Conservation (phyloP, 139 green algal genomes). For the Tetradesmus lagerheimii region DNA sequence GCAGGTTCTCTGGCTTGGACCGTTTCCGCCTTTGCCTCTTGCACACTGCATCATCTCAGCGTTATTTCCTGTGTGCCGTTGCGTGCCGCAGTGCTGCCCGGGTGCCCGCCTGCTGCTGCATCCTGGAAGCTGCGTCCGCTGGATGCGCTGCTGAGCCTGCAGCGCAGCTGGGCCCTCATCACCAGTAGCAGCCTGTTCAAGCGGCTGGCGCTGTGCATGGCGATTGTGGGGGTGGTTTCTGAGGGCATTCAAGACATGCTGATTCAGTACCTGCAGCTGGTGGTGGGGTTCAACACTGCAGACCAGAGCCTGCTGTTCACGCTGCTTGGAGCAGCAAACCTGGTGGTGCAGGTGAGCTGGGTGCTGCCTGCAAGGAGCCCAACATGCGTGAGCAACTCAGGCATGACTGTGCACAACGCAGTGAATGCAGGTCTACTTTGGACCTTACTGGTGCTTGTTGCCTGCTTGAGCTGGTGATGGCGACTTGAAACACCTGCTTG, state of each 20-base stretch:
- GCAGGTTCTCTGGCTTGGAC: too few species aligned
- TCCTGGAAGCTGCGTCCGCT: not conserved
- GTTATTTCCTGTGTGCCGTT: not conserved
- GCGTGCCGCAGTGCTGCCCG: slow-evolving; percentile 4
- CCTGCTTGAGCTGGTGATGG: too few species aligned
- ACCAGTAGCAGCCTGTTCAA: slow-evolving; percentile 65
- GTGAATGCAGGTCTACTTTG: not conserved
- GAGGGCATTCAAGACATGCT: slow-evolving; percentile 75
- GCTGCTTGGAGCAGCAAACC: slow-evolving; percentile 66
- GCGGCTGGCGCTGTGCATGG: slow-evolving; percentile 63
- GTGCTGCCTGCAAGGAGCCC: not conserved
- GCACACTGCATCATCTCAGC: too few species aligned
- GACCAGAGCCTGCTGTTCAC: slow-evolving; percentile 78
- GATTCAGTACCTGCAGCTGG: slow-evolving; percentile 88
- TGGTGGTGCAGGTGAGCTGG: slow-evolving; percentile 78
- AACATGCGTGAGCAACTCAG: not conserved
- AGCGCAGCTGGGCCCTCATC: slow-evolving; percentile 48
- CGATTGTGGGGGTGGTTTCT: slow-evolving; percentile 55
- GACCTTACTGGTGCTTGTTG: too few species aligned
- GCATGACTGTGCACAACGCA: not conserved
- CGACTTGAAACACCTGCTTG: too few species aligned
- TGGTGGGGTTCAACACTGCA: slow-evolving; percentile 73
- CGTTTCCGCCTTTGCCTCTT: too few species aligned
- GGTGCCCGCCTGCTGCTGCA: not conserved
- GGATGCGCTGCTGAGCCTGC: slow-evolving; percentile 12